Evolutionary conservation across 2,329 filamentous ascomycete species (phyloP), one percentile per base, ranked within the genome.

Genomic region (Gyromitra esculenta): DNA sequence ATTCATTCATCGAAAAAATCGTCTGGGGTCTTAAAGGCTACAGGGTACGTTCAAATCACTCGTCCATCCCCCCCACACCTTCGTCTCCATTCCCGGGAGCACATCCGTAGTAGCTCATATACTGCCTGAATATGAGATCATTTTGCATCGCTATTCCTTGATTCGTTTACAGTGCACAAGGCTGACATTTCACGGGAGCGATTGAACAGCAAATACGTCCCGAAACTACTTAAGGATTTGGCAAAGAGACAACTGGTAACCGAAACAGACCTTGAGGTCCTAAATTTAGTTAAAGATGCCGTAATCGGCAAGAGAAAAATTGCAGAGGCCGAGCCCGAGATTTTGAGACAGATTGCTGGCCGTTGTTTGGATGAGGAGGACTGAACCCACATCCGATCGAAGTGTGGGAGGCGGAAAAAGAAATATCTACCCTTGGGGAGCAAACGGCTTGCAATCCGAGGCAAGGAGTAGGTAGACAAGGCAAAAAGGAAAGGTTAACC

Each of bases 161-260:
- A 35, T 21, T 7, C 15, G 50, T 65, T 31, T 31, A 31, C 2
- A 31, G 59, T 45, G 62, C 11, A 31, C 67, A 66, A 48, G 43
- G 69, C 62, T 76, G 45, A 72, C 56, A 50, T 39, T 59, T 62
- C 21, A 45, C 56, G 50, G 60, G 54, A 37, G 62, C n/a, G 25
- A 64, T 50, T 13, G 13, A 45, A 68, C 71, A 81, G 80, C 64
- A 80, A 81, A 80, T 80, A 81, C 57, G 80, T 80, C 39, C 80
- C 80, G 15, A 81, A 80, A 73, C 65, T 81, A 1, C 75, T 81
- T 4, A 80, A 80, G 60, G 66, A 77, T 18, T 75, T 80, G 25
- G 75, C 68, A 31, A 67, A 72, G 31, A 59, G 62, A 39, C 54
- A 67, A 15, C 74, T 74, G 56, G 63, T 80, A 56, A 35, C 73